Conservation (phyloP, 1,139 yeast genomes). For the Magnusiomyces tetraspermus region DNA sequence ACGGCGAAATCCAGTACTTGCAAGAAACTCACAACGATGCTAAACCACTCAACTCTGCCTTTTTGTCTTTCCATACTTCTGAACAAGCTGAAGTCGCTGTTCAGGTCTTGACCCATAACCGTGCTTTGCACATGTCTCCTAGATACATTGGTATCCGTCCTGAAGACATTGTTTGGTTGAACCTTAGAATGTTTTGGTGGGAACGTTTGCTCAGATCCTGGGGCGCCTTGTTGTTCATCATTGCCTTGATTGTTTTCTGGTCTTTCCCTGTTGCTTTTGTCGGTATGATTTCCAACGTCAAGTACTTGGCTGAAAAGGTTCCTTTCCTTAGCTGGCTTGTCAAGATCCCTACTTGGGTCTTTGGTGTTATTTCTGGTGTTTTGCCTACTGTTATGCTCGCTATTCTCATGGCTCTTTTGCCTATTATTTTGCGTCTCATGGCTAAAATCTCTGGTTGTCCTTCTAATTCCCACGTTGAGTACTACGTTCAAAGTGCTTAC, state of each 20-base stretch:
- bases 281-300: slow-evolving; percentile 82
- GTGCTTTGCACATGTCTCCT: slow-evolving; percentile 54
- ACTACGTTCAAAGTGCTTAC: slow-evolving; percentile 75
- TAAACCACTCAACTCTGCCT: slow-evolving; percentile 50
- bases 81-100: slow-evolving; percentile 83
- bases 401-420: slow-evolving; percentile 73
- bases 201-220: slow-evolving; percentile 55
- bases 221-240: slow-evolving; percentile 51
- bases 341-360: slow-evolving; percentile 52
- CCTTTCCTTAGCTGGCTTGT: slow-evolving; percentile 63
- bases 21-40: slow-evolving; percentile 44
- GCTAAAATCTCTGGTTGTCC: slow-evolving; percentile 67
- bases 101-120: slow-evolving; percentile 61
- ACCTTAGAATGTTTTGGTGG: slow-evolving; percentile 78
- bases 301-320: slow-evolving; percentile 55
- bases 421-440: slow-evolving; percentile 64
- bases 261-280: slow-evolving; percentile 92
- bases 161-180: slow-evolving; percentile 75
- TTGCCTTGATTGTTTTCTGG: slow-evolving; percentile 68
- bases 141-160: slow-evolving; percentile 66
- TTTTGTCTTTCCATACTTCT: slow-evolving; percentile 78
- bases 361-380: slow-evolving; percentile 79
- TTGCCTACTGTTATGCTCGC: slow-evolving; percentile 79
- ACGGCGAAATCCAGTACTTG: slow-evolving; percentile 50
- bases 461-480: slow-evolving; percentile 62